Conservation (phyloP, 2,329 filamentous ascomycete species). For the Pestalotiopsis sp. region DNA sequence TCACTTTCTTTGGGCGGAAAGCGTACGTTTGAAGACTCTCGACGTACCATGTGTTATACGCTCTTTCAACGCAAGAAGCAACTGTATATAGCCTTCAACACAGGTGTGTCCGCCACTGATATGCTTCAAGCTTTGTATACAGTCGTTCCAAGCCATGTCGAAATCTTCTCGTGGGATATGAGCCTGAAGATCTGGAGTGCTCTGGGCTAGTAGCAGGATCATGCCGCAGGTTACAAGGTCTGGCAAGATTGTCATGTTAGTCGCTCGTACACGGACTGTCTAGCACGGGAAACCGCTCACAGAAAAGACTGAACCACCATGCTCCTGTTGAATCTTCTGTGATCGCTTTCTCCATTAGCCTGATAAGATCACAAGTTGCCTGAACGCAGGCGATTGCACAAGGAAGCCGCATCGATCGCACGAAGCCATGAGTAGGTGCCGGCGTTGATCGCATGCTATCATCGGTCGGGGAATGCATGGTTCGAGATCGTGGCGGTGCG, state of each 20-base stretch:
- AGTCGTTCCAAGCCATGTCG: neutral
- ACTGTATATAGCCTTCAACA: neutral
- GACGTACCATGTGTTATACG: neutral
- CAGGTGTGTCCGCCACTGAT: neutral
- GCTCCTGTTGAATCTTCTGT: neutral
- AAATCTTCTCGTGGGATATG: neutral
- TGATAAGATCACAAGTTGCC: neutral
- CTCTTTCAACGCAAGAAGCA: neutral
- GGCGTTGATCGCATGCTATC: neutral
- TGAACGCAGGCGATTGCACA: neutral
- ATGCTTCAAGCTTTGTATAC: neutral
- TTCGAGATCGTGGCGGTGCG: neutral
- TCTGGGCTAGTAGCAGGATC: neutral
- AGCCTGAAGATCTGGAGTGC: neutral
- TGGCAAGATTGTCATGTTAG: neutral
- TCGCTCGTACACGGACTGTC: neutral
- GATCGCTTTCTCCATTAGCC: neutral
- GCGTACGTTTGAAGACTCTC: neutral
- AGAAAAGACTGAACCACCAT: neutral
- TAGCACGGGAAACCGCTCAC: neutral
- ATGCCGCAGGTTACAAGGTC: neutral
- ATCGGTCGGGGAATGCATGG: neutral
- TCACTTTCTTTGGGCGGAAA: neutral
- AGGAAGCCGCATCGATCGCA: neutral
- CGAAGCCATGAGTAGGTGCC: neutral